phyloP scores from a whole-genome alignment of 495 filamentous ascomycete species.

The Daldinia decipiens region DNA sequence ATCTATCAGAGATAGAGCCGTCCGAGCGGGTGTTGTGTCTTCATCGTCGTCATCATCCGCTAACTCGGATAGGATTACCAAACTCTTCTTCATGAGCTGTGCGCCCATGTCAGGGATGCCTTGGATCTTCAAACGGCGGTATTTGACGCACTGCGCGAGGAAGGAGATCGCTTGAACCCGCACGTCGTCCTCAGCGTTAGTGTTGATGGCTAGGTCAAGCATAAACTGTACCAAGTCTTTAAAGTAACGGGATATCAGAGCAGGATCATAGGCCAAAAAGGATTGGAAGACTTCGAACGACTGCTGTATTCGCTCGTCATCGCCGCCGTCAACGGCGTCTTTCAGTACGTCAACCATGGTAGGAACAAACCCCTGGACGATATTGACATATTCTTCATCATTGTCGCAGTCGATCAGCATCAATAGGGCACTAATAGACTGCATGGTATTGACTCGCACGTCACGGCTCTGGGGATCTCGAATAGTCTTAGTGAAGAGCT shows the following conservation, averaged over 20 bases:
- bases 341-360: slow-evolving; percentile 91
- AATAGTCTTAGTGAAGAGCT: slow-evolving; percentile 87
- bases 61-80: slow-evolving; percentile 89
- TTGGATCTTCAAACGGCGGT: slow-evolving; percentile 95
- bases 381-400: slow-evolving; percentile 72
- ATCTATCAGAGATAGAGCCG: slow-evolving; percentile 88
- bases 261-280: slow-evolving; percentile 85
- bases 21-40: slow-evolving; percentile 86
- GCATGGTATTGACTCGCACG: slow-evolving; percentile 93
- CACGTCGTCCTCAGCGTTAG: slow-evolving; percentile 79
- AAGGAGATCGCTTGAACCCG: slow-evolving; percentile 91
- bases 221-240: slow-evolving; percentile 93
- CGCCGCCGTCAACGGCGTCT: slow-evolving; percentile 74
- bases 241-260: slow-evolving; percentile 85
- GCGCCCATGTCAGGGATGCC: slow-evolving; percentile 78
- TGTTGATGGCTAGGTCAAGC: slow-evolving; percentile 83
- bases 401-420: slow-evolving; percentile 89
- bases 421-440: slow-evolving; percentile 88
- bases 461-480: slow-evolving; percentile 88
- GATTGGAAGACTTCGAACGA: slow-evolving; percentile 98
- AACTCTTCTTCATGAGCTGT: slow-evolving; percentile 82
- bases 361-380: slow-evolving; percentile 82
- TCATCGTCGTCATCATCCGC: slow-evolving; percentile 85
- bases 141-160: slow-evolving; percentile 89
- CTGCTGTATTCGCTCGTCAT: slow-evolving; percentile 87